Evolutionary conservation across 2,329 filamentous ascomycete species (phyloP), one percentile per base, ranked within the genome.

Genomic region (Phialocephala sp.): DNA sequence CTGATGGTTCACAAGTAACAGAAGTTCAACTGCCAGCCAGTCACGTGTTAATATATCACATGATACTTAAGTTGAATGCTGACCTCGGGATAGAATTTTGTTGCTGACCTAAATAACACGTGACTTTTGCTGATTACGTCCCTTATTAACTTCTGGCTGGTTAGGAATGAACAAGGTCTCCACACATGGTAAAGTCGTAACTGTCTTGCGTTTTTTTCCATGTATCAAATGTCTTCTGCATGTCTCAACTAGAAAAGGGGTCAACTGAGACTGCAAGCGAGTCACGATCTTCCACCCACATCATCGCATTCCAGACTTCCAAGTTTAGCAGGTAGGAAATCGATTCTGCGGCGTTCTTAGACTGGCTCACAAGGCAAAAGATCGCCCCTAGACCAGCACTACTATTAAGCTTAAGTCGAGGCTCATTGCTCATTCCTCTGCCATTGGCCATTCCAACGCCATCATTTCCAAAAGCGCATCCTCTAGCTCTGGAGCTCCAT

Each of bases 371-470:
- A 27, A 58, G 9, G 22, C 20, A 52, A 24, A 27, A 32, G 47
- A 52, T 27, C 47, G 47, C 22, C 47, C 20, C 55, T 63, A 36
- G 58, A 36, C 57, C 63, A 47, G 36, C 52, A 37, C 54, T 62
- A 65, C 27, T 39, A 27, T 59, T 59, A 65, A 65, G 59, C 59
- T 62, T 62, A 62, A 65, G 52, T 54, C 8, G 24, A 43, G 56
- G 47, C 54, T 65, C 59, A 65, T 59, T 54, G 50, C 54, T 35
- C n/a, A 60, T 11, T 8, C 27, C 4, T 9, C 32, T 41, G 5
- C 39, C n/a, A 62, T 43, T 62, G 52, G 60, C 36, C 37, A 47
- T n/a, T 37, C 39, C 50, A 56, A 62, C 43, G 27, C 20, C 37
- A 57, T 47, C 12, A n/a, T 45, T n/a, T 43, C 41, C 20, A 20